phyloP scores from a whole-genome alignment of 169 alveolate species.

The Plasmodium berghei region DNA sequence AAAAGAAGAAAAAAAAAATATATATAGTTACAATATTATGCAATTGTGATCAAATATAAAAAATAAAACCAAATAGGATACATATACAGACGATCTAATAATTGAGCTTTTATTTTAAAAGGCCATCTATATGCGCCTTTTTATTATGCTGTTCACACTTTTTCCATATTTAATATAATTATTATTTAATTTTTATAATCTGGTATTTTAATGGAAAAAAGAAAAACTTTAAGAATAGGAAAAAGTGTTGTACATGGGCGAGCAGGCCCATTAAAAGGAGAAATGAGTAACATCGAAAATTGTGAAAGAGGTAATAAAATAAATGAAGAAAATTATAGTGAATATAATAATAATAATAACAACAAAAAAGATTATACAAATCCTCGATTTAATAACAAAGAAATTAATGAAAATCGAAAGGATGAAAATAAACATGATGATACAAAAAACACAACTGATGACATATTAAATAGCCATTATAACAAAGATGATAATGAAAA shows the following conservation, averaged over 20 bases:
- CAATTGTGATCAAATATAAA: not conserved
- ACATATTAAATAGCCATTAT: slow-evolving; percentile 28
- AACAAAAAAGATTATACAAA: not conserved
- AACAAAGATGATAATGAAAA: slow-evolving; percentile 31
- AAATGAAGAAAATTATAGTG: not conserved
- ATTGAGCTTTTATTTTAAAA: too few relatives aligned
- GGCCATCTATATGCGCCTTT: not conserved
- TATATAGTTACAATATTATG: not conserved
- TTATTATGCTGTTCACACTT: not conserved
- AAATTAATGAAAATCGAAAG: not conserved
- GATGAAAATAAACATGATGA: not conserved
- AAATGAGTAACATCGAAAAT: slow-evolving; percentile 12
- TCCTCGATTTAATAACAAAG: not conserved
- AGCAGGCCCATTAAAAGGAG: slow-evolving; percentile 74
- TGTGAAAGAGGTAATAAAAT: slow-evolving; percentile 6
- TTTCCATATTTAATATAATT: not conserved
- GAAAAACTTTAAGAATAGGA: slow-evolving; percentile 49
- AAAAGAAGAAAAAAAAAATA: not conserved
- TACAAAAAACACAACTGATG: not conserved
- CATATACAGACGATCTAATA: not conserved
- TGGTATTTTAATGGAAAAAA: slow-evolving; percentile 22
- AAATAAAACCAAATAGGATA: slow-evolving; percentile 1
- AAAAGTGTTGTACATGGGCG: slow-evolving; percentile 78
- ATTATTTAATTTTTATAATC: not conserved
- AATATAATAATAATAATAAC: not conserved